Base-by-base conservation (phyloP, 805 yeast species). In the Candida morakotiae region DNA sequence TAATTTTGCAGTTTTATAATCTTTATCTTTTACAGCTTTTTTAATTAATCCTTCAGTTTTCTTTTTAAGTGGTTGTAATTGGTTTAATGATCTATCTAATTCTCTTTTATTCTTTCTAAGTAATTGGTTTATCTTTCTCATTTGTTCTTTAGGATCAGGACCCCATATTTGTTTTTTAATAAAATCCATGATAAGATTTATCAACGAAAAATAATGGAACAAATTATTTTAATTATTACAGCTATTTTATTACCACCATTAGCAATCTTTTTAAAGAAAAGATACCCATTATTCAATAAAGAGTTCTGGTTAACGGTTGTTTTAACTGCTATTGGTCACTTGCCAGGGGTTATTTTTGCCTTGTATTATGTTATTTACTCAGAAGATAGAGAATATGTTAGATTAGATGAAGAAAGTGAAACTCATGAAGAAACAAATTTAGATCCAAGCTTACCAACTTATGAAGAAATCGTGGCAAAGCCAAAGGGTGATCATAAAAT, bases 81-180 rank as follows among this genome's bases (percentile, higher is more conserved):
- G 78, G 38, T 69, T 67, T 35, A 93, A 67, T 42, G 87, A 87
- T 48, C 88, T 73, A 45, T 93, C 97, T 25, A 91, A 62, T 52
- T 83, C 89, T 31, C 98, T 71, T 43, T 81, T 80, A 60, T 89
- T 93, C 62, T 83, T 84, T 40, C 98, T 80, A 28, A 91, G 73
- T 15, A 87, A 71, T 26, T 77, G 69, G 52, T 85, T 89, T 48
- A 95, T 85, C 47, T 79, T 83, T 39, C 93, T 65, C 71, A 77
- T 79, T 52, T 83, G 95, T 52, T 87, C 98, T 52, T 83, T 82
- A 28, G 97, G 96, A 55, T 89, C 96, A 0, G 98, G 97, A 0
- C 98, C 98, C 83, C 94, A 91, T 26, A 91, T 81, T 3, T 89
- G 85, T 55, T 82, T 81, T 64, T 87, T 89, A 23, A 91, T 58